These are phyloP conservation scores for Kurtzmaniella natalensis DNA, from an alignment of 1,139 yeast genomes.

Conservation along the genomic window DNA sequence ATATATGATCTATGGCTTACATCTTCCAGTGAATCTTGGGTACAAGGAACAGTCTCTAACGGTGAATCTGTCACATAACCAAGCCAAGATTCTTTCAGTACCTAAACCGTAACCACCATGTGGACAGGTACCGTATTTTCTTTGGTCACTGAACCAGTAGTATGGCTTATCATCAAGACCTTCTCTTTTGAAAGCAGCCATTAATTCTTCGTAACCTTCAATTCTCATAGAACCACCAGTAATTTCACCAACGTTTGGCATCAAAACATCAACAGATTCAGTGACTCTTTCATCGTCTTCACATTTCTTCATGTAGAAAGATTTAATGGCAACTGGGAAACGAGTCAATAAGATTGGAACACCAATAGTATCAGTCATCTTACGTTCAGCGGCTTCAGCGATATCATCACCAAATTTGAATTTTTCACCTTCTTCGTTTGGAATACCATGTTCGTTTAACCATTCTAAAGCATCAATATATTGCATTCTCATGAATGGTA, in stretches of 20 bases:
- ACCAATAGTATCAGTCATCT: constrained; percentile 93
- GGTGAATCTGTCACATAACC: constrained; percentile 96
- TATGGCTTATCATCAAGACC: constrained; percentile 72
- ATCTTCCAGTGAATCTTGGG: constrained; percentile 97
- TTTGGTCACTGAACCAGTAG: constrained; percentile 95
- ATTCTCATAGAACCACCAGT: constrained; percentile 99
- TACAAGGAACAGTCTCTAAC: constrained; percentile 97
- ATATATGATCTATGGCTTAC: constrained; percentile 62
- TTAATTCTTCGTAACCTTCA: constrained; percentile 70
- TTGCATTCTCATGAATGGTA: constrained; percentile 89
- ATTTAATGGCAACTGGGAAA: constrained; percentile 96
- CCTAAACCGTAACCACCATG: constrained; percentile 99
- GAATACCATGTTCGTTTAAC: constrained; percentile 92
- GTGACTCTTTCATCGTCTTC: constrained; percentile 89
- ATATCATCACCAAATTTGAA: constrained; percentile 98
- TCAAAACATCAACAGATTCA: constrained; percentile 94
- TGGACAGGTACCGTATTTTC: constrained; percentile 96
- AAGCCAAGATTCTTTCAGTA: constrained; percentile 94
- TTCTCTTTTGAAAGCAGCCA: constrained; percentile 91
- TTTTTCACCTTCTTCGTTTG: constrained; percentile 88
- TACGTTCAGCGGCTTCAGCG: constrained; percentile 99
- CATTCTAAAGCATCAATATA: constrained; percentile 90
- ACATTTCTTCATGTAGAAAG: constrained; percentile 96
- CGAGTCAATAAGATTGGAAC: constrained; percentile 86
- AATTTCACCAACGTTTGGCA: constrained; percentile 98